Evolutionary conservation across 2,329 filamentous ascomycete genomes (phyloP), one percentile per base, ranked within the genome.

Genomic region (Ophiosphaerella herpotricha): DNA sequence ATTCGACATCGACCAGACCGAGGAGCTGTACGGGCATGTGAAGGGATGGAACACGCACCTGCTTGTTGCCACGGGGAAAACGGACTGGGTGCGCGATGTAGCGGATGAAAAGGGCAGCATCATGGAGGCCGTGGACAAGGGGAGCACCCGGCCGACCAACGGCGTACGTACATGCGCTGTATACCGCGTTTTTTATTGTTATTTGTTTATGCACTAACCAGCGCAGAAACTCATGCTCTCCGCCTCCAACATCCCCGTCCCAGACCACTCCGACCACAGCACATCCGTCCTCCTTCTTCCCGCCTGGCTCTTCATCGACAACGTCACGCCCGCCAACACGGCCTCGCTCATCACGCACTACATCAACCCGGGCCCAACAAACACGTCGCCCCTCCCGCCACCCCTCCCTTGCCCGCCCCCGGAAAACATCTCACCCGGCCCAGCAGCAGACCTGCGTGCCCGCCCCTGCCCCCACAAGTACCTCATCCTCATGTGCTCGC

Each of bases 31-130:
- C 69, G 94, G 93, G 1, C 80, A 89, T 51, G 83, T 97, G 55
- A 89, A 91, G 67, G 90, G 86, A 32, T 97, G 91, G 89, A 87
- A 85, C 66, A 94, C 91, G 16, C 94, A 99, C 75, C 71, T 96
- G 54, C 78, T 99, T 29, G 91, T 97, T 13, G 94, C 91, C 21
- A 99, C 94, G n/a, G 90, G 91, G 54, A 96, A 97, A 82, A 83
- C 87, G 23, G 94, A 99, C 75, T 99, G 94, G 94, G 88, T 93
- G 67, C 78, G 90, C 52, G 88, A 96, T 76, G 90, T 96, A 4
- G 66, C 69, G 48, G 89, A 97, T 68, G 94, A 97, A 78, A 87
- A 89, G 60, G 82, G 79, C 39, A 82, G 78, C 49, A 73, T 84
- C 45, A 83, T 84, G 80, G 76, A 80, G 66, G 78, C 78, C 1